Evolutionary conservation across 495 filamentous ascomycete species (phyloP), one percentile per base, ranked within the genome.

Genomic region (Trichoderma gamsii): DNA sequence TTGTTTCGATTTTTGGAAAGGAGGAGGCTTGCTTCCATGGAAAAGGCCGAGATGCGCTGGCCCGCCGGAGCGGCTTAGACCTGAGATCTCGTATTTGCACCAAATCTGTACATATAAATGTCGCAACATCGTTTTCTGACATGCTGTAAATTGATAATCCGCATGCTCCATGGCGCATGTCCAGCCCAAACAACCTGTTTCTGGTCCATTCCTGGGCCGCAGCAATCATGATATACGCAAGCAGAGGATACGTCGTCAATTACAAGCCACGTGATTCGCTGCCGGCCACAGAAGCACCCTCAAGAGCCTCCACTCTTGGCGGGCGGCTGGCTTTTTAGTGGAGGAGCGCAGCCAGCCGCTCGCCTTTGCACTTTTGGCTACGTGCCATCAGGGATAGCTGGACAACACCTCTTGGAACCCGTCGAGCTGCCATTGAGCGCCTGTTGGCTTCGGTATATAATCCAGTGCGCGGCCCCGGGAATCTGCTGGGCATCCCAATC

Each of bases 311-410:
- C 56, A 61, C 56, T 61, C 56, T 32, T 52, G 49, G 49, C 49
- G 49, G 56, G 56, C 56, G 56, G 56, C 25, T 21, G 49, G 49
- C 49, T 52, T 61, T 61, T 61, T 61, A 61, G 56, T 61, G 56
- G 56, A 61, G 25, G 56, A 61, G 56, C 44, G 35, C n/a, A 11
- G 44, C 44, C 44, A 49, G 44, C 56, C n/a, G 56, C 25, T 61
- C 56, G 25, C 56, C 56, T 32, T 49, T 61, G 56, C 56, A 61
- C 16, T 61, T 61, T 29, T 61, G 56, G 56, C 56, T 61, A 61
- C 56, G 56, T 61, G 56, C 56, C 56, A 29, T 61, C 56, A 61
- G 56, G 56, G 56, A 61, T 18, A 61, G 56, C 25, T 32, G 12
- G 56, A 15, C 56, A 61, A 61, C 2, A 5, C 56, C 56, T 61